Evolutionary conservation across 345 rosid species (phyloP), one percentile per base, ranked within the genome.

Genomic region (Hevea brasiliensis): DNA sequence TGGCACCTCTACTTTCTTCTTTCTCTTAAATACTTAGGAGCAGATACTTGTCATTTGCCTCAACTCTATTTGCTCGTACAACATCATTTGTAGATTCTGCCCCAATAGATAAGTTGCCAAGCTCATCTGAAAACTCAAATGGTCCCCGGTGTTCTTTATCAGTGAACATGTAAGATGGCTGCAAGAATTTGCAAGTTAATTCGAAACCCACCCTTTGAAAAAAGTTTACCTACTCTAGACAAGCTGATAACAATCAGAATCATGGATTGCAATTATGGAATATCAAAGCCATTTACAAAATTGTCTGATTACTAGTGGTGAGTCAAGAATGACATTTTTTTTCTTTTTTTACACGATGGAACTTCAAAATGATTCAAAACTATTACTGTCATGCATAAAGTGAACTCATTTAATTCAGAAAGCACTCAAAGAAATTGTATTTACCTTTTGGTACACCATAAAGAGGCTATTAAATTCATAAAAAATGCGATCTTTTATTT

Each of bases 141-240:
- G 97, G 96, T 45, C 96, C 98, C 55, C 93, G 87, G 71, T 92
- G 96, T 82, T 92, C 99, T 80, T 87, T 89, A 80, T 92, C 96
- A 0, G 97, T 95, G 84, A 95, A 95, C 96, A 95, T 95, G 84
- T 92, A 95, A 35, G 98, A 95, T 14, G 98, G 97, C 99, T 92
- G 91, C 92, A 80, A 77, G 37, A 75, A 75, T 29, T 62, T 76
- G 62, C 18, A 50, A 48, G 70, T 79, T 40, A 77, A 61, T n/a
- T 58, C 23, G 61, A 21, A 68, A 23, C 26, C 10, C 15, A 59
- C n/a, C 59, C 18, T 51, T 44, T 70, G n/a, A 54, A 70, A 69
- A 41, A 37, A n/a, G 3, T 17, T 58, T 7, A 18, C 13, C 23
- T 7, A 40, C 47, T 41, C n/a, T 32, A 74, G 20, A 65, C 21